Evolutionary conservation across 192 early-diverging fungal genomes (phyloP).

Genomic region (Coemansia aciculifera): DNA sequence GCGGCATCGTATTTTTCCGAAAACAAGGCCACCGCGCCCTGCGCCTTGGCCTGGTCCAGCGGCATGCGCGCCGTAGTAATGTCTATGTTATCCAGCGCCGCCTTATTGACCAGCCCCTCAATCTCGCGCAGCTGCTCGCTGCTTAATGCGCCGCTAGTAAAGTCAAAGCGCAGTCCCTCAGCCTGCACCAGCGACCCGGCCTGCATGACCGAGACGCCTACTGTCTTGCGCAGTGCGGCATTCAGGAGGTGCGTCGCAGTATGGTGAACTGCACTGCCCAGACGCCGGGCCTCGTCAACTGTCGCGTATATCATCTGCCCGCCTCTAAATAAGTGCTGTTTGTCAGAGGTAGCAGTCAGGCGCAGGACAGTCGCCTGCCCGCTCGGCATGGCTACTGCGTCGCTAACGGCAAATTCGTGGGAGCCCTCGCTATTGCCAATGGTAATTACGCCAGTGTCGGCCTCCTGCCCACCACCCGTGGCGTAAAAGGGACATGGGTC

Average conservation of each 20-base stretch:
- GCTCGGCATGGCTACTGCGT: conserved; percentile 45
- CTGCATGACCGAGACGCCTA: conserved; percentile 76
- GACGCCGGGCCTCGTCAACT: conserved; percentile 85
- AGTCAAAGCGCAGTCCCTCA: conserved; percentile 93
- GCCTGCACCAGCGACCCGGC: conserved; percentile 92
- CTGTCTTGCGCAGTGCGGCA: conserved; percentile 81
- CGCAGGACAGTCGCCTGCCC: conserved; percentile 85
- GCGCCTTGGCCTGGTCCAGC: conserved; percentile 73
- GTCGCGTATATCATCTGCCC: conserved; percentile 65
- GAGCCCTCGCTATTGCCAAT: conserved; percentile 63
- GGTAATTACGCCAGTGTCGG: conserved; percentile 79
- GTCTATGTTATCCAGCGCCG: conserved; percentile 70
- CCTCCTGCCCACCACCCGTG: conserved; percentile 90
- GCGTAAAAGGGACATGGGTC: conserved; percentile 97
- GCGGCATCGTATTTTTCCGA: conserved; percentile 94
- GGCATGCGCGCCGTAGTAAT: conserved; percentile 82
- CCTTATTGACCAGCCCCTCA: conserved; percentile 74
- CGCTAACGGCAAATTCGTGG: conserved; percentile 79
- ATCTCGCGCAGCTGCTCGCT: conserved; percentile 64
- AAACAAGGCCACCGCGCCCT: conserved; percentile 88
- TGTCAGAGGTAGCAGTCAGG: conserved; percentile 71
- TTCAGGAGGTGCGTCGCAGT: conserved; percentile 95
- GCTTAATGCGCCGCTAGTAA: conserved; percentile 70
- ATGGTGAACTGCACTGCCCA: conserved; percentile 90
- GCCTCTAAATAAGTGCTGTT: conserved; percentile 69